These are phyloP conservation scores for Saccharomyces hybrid DNA, from an alignment of 1,139 yeast species.

Conservation along the genomic window DNA sequence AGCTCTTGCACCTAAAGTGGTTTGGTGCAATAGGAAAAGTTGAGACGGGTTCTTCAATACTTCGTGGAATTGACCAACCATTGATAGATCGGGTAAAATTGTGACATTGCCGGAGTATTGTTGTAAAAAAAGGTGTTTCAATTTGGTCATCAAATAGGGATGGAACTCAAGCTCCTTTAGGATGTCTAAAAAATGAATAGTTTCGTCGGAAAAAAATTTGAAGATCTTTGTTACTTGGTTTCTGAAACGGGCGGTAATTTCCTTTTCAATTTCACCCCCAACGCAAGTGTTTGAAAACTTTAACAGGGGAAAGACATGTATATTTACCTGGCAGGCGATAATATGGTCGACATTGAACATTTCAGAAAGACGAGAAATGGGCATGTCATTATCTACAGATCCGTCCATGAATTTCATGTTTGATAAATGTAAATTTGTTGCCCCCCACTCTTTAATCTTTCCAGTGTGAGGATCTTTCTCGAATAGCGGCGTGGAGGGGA, in stretches of 20 bases:
- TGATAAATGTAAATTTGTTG: slow-evolving; percentile 35
- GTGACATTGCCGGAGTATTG: slow-evolving; percentile 92
- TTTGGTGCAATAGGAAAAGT: slow-evolving; percentile 61
- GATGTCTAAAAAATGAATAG: slow-evolving; percentile 69
- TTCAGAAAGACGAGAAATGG: slow-evolving; percentile 81
- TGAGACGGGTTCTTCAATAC: slow-evolving; percentile 75
- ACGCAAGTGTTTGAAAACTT: slow-evolving; percentile 57
- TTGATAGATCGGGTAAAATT: slow-evolving; percentile 66
- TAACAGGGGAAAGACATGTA: slow-evolving; percentile 87
- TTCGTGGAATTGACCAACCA: slow-evolving; percentile 49
- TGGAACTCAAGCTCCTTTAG: slow-evolving; percentile 70
- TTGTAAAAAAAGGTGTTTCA: slow-evolving; percentile 72
- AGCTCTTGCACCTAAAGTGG: slow-evolving; percentile 79
- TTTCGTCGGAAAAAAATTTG: slow-evolving; percentile 58
- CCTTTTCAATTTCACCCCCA: slow-evolving; percentile 65
- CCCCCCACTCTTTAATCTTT: slow-evolving; percentile 57
- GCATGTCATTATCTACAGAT: slow-evolving; percentile 89
- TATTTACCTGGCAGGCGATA: slow-evolving; percentile 94
- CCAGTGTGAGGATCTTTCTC: slow-evolving; percentile 76
- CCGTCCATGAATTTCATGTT: slow-evolving; percentile 88
- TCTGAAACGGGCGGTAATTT: slow-evolving; percentile 48
- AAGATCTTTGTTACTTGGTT: slow-evolving; percentile 49
- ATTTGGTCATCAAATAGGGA: slow-evolving; percentile 61
- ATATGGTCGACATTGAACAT: slow-evolving; percentile 97
- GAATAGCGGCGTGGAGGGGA: slow-evolving; percentile 76